These are phyloP conservation scores for Lepraria neglecta DNA, from an alignment of 495 filamentous ascomycete species.

Conservation along the genomic window DNA sequence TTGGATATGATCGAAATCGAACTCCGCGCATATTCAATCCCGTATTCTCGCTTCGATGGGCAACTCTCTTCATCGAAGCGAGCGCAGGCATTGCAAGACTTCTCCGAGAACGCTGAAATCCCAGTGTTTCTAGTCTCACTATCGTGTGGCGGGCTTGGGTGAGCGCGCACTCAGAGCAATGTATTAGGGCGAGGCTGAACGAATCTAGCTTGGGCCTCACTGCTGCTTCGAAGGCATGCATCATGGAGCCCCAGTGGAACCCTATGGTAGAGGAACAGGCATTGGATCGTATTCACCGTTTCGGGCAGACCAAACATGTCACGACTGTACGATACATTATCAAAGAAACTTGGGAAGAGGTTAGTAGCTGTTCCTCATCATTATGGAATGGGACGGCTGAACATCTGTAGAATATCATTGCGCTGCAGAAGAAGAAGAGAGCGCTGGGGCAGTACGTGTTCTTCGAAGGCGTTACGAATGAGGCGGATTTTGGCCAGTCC, in stretches of 20 bases:
- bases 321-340: conserved; percentile 26
- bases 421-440: background rate
- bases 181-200: background rate
- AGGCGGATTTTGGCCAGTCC: background rate
- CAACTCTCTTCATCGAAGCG: background rate
- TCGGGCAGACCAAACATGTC: conserved; percentile 30
- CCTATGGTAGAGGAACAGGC: conserved; percentile 32
- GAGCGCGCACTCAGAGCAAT: background rate
- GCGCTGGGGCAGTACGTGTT: conserved; percentile 2
- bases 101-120: background rate
- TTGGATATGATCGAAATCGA: background rate
- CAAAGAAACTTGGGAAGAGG: conserved; percentile 24
- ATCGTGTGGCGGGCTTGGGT: background rate
- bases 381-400: background rate
- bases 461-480: background rate
- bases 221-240: conserved; percentile 24
- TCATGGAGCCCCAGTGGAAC: conserved; percentile 33
- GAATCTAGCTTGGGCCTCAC: conserved; percentile 24
- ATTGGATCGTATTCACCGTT: conserved; percentile 28
- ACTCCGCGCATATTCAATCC: background rate
- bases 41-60: background rate
- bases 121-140: background rate
- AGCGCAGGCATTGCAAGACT: background rate
- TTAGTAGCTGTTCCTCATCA: background rate
- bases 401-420: background rate